These are phyloP conservation scores for Aspergillus spinulosporus DNA, from an alignment of 2,329 filamentous ascomycete genomes.

Conservation along the genomic window DNA sequence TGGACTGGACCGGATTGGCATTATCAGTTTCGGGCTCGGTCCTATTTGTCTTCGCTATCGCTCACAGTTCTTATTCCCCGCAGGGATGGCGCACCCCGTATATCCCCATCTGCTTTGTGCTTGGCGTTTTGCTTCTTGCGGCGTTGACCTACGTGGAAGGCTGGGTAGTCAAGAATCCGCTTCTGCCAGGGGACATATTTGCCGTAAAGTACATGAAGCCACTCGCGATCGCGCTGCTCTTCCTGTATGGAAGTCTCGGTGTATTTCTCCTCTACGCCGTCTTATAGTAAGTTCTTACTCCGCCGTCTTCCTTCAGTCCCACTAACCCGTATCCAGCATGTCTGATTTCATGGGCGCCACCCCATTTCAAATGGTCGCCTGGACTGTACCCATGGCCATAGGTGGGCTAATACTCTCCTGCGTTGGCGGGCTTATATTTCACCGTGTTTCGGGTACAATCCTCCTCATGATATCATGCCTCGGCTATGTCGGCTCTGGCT, in stretches of 20 bases:
- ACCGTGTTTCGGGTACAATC: slow-evolving; percentile 63
- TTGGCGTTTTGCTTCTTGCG: slow-evolving; percentile 62
- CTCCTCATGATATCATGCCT: slow-evolving; percentile 63
- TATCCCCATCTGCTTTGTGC: slow-evolving; percentile 63
- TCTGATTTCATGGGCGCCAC: slow-evolving; percentile 59
- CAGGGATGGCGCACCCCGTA: slow-evolving; percentile 73
- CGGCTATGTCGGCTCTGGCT: slow-evolving; percentile 58
- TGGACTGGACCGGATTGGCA: slow-evolving; percentile 68
- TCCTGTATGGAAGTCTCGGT: slow-evolving; percentile 68
- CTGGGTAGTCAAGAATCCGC: slow-evolving; percentile 67
- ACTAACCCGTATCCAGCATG: slow-evolving; percentile 49
- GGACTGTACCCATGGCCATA: slow-evolving; percentile 66
- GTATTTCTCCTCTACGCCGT: slow-evolving; percentile 70
- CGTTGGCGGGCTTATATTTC: slow-evolving; percentile 65
- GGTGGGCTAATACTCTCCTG: slow-evolving; percentile 68
- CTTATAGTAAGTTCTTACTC: slow-evolving; percentile 56
- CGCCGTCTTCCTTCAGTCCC: not conserved
- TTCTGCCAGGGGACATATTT: slow-evolving; percentile 71
- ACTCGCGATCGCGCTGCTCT: slow-evolving; percentile 61
- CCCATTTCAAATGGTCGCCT: slow-evolving; percentile 65
- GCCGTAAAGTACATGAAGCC: slow-evolving; percentile 67
- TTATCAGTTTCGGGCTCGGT: slow-evolving; percentile 66
- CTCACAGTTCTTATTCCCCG: slow-evolving; percentile 68
- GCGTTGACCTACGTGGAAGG: slow-evolving; percentile 70
- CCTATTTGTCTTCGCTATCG: slow-evolving; percentile 73